Base-by-base conservation (phyloP, 495 filamentous ascomycete genomes). In the Penicillium silybi region DNA sequence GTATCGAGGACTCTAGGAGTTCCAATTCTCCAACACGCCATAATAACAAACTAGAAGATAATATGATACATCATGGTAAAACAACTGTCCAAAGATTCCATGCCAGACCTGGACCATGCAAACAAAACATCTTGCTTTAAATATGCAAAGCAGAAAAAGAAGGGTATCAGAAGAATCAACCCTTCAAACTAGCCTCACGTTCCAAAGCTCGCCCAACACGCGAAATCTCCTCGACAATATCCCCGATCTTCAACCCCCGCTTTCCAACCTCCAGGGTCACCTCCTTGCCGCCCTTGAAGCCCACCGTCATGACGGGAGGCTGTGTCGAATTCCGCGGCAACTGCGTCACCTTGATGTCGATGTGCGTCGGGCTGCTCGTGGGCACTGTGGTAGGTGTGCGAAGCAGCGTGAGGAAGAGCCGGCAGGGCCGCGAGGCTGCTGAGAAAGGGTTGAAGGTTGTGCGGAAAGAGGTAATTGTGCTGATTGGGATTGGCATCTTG, bases 391-490 rank as follows among this genome's bases (percentile, higher is more conserved):
- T 61, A 6, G 74, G 74, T 26, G 66, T 75, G 58, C 72, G 74
- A n/a, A 99, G 85, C 40, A 86, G 78, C 19, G 88, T 84, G 56
- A 97, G 86, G 67, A 99, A 90, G 41, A 92, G 71, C 11, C 95
- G 84, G 27, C 89, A 90, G 26, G 90, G 85, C 60, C 89, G 89
- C 32, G 86, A 78, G 60, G 78, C 73, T 13, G 80, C 76, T 5
- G 80, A 82, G 82, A 97, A 99, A 18, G 95, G 95, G 72, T 95
- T 95, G 85, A 96, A 97, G 62, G 78, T 80, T 57, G 89, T 85
- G 51, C 80, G 79, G 53, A 97, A 85, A 61, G 87, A 79, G 63
- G 90, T 87, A 72, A 98, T 86, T 42, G 71, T 72, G 52, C 61
- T 60, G 61, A 75, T 53, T 27, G 74, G 74, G 62, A 77, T 95